These are phyloP conservation scores for Malus asiatica DNA, from an alignment of 306 rosid genomes.

Conservation along the genomic window DNA sequence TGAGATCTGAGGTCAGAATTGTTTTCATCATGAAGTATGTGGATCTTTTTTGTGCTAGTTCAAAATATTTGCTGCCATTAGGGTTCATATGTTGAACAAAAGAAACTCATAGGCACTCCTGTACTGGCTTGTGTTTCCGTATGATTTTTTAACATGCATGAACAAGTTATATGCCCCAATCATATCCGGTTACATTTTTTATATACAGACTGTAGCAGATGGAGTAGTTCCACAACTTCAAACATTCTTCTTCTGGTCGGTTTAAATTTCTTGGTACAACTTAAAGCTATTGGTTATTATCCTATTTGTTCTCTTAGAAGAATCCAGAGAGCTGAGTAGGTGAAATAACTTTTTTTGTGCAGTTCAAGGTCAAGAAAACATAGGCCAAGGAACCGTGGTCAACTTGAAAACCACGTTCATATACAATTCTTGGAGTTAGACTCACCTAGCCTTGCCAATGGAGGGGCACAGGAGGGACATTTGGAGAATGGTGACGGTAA, in stretches of 20 bases:
- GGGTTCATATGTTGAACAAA: neutral
- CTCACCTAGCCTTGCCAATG: conserved; percentile 40
- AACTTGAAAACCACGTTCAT: conserved; percentile 41
- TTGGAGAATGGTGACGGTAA: conserved; percentile 57
- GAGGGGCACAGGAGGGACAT: conserved; percentile 39
- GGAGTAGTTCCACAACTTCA: conserved; percentile 64
- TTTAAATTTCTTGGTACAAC: conserved; percentile 39
- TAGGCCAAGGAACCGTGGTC: conserved; percentile 29
- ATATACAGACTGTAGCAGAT: conserved; percentile 62
- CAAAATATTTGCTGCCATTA: neutral
- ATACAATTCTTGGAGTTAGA: conserved; percentile 83
- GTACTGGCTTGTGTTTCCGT: neutral
- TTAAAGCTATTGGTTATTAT: conserved; percentile 18
- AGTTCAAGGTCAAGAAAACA: conserved; percentile 65
- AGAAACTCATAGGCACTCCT: neutral
- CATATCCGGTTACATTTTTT: conserved; percentile 12
- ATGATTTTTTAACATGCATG: neutral
- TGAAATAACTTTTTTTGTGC: conserved; percentile 29
- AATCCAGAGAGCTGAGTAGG: conserved; percentile 19
- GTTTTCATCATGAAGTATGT: conserved; percentile 6
- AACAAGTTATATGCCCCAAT: neutral
- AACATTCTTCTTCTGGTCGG: conserved; percentile 85
- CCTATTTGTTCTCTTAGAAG: conserved; percentile 17
- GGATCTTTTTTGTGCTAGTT: conserved; percentile 4
- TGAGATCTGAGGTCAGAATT: conserved; percentile 59